Evolutionary conservation across 306 rosid genomes (phyloP), one percentile per base, ranked within the genome.

Genomic region (Acacia acuminata): DNA sequence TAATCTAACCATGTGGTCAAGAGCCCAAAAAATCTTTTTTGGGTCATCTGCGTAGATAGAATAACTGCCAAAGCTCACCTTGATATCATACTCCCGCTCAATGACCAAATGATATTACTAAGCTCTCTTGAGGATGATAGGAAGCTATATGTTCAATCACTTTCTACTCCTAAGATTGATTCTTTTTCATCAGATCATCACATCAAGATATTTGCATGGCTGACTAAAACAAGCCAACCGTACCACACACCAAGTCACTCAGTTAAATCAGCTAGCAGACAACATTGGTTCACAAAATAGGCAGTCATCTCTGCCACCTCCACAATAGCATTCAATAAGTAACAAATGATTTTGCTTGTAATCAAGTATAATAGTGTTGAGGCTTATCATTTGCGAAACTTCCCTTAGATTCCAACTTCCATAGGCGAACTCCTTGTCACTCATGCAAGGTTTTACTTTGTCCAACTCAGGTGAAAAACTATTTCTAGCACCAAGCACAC

Each of bases 341-440:
- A 17, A 77, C 40, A 5, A 47, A 47, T 30, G 45, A 70, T 13
- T 70, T 40, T 77, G 61, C 81, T 63, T 7, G 19, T n/a, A 4
- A 58, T 45, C 30, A 58, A 47, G 25, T 13, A 27, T 25, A 51
- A 25, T 3, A 43, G 13, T 12, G 67, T 51, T 64, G 58, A 20
- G 17, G 8, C 42, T 47, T 69, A 40, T 27, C 30, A 51, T 36
- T 48, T 58, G 69, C 58, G 55, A 77, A 64, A 71, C 73, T 22
- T 53, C 72, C 58, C 68, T 32, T 60, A 15, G 32, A 68, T 40
- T 53, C 24, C 47, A 81, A 40, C 73, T 32, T 66, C 53, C 80
- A 75, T 4, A 79, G 47, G 77, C 60, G 81, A 78, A 69, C 71
- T 44, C 38, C n/a, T 53, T 83, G 47, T 15, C 45, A 72, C 69